Evolutionary conservation across 768 basidiomycete genomes (phyloP), one percentile per base, ranked within the genome.

Genomic region (Roridomyces roridus): DNA sequence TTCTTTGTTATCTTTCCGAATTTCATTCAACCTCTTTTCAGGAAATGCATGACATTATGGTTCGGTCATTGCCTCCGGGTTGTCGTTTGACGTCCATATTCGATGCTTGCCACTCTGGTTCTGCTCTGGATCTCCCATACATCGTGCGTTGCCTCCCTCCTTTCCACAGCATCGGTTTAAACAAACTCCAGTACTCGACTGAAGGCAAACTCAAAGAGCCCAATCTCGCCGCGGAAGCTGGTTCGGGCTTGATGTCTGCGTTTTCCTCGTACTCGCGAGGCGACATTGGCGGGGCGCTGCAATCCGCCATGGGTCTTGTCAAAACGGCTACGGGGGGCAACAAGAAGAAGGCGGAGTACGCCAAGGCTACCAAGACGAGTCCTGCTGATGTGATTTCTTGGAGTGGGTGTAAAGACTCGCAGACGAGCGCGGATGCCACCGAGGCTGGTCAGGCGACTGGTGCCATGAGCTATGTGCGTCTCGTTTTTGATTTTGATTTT

Each of bases 151-250:
- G 18, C 34, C 51, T 24, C 50, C 23, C 15, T 45, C 40, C 51
- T 18, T 15, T 35, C 51, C 40, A 39, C 26, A 1, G 31, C 46
- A 14, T 53, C 34, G 48, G 48, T 25, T 15, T 42, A 12, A 53
- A 17, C 40, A 17, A 11, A 21, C 6, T 9, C 18, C 29, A 91
- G 86, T 98, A 98, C 74, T 94, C 94, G 20, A 96, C 94, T 7
- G 94, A 98, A 75, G 95, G 95, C 45, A 94, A 92, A 68, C 75
- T 98, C 69, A 97, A 98, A 72, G 94, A 97, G 69, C 94, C 96
- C 29, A 96, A 97, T 68, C 75, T 94, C 15, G 86, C 87, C 11
- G 82, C 87, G 9, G 94, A 92, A 68, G 95, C 96, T 5, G 95
- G 94, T 0, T 85, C 92, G 67, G 93, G 92, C 8, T 76, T 97